Base-by-base conservation (phyloP, 352 stramenopile genomes). In the Albugo laibachii region DNA sequence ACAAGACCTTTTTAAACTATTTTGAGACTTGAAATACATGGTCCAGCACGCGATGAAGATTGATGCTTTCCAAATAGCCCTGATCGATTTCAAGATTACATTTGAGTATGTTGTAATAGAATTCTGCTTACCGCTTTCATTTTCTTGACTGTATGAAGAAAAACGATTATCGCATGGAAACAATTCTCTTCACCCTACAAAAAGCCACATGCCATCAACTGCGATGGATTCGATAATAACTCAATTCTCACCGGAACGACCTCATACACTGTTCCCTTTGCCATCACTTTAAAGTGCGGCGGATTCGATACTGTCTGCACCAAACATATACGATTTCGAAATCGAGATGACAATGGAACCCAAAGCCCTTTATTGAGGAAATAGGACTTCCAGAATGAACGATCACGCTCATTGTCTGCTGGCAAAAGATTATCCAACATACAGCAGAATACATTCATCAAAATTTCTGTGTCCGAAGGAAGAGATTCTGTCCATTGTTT, bases 361-460 rank as follows among this genome's bases (percentile, higher is more conserved):
- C 71, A 75, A 15, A 75, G 77, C 8, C 68, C 62, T 42, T 83
- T 82, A 50, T 57, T 63, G 37, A 84, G 62, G 48, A 83, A 91
- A 53, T 85, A 86, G 10, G 72, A 78, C 42, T 81, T 81, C 63
- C 68, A 80, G 57, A 91, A 91, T 45, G 77, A 74, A 1, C 77
- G 72, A 48, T 86, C 74, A 31, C 66, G 72, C 50, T 81, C 74
- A 46, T 70, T 79, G 43, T 83, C 70, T 1, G 73, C 69, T 2
- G 74, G 74, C 13, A 91, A 55, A 62, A 83, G 72, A 53, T 91
- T 86, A 62, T 91, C 77, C 64, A 91, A 71, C 63, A 91, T 73
- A 51, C 74, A 86, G 56, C 74, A 87, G 37, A 91, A 86, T 16
- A 80, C 71, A 54, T 91, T 91, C 74, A 91, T 86, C 15, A 91